Base-by-base conservation (phyloP, 495 filamentous ascomycete genomes). In the Aspergillus mulundensis region DNA sequence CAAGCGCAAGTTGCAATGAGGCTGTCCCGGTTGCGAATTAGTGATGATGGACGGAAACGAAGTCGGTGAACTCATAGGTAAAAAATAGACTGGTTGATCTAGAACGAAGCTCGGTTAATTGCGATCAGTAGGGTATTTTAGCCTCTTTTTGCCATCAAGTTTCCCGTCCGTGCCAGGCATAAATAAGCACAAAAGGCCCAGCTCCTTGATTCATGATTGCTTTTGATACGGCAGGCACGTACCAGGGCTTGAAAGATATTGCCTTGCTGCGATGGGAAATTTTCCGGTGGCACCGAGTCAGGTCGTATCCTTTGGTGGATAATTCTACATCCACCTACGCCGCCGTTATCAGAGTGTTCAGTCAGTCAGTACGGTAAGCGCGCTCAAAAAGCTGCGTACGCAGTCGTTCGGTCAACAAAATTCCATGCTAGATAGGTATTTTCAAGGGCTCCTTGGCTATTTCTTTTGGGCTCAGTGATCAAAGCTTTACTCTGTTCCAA, bases 281-380 rank as follows among this genome's bases (percentile, higher is more conserved):
- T 73, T 58, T 70, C 70, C 70, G 70, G 70, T 54, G 70, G 70
- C 51, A 59, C 70, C 62, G 48, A 57, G 65, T 50, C 52, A 34
- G 57, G 43, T 59, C 49, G 47, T 43, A 23, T 54, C 61, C 61
- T 61, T 55, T 52, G 47, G 63, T 63, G 66, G 66, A 65, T 63
- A 58, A 50, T 50, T 46, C 23, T 49, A 21, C 42, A 32, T 32
- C 39, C 23, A 43, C 48, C 19, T 24, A 16, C 46, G 12, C 7
- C 14, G 0, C 2, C 43, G n/a, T 1, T 18, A 40, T 36, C 32
- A 36, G 11, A n/a, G n/a, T n/a, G n/a, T n/a, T n/a, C n/a, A n/a
- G n/a, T n/a, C n/a, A n/a, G n/a, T n/a, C n/a, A n/a, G n/a, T n/a
- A 8, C 25, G 25, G 25, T 8, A 28, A 28, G 25, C n/a, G n/a